Evolutionary conservation across 1,139 yeast genomes (phyloP).

Genomic region (Blastobotrys indianensis): DNA sequence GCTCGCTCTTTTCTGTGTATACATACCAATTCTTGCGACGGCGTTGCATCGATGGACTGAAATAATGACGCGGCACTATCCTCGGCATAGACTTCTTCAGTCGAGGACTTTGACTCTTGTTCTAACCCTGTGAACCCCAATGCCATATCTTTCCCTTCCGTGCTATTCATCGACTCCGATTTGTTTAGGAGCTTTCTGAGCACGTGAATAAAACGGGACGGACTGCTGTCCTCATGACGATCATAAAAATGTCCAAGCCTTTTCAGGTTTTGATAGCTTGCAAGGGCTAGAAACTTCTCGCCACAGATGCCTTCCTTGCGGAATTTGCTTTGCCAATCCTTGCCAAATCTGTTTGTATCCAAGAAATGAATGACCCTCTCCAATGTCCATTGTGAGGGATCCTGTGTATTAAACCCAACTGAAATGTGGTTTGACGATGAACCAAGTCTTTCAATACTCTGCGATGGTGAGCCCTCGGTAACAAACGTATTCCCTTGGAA

Average conservation of each 20-base stretch:
- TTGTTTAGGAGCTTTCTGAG: conserved; percentile 45
- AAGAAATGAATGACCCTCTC: conserved; percentile 66
- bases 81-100: too few species aligned
- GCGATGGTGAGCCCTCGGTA: too few species aligned
- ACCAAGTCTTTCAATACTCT: too few species aligned
- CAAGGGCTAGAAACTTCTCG: conserved; percentile 57
- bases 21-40: too few species aligned
- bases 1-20: too few species aligned
- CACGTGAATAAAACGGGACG: conserved; percentile 49
- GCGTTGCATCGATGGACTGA: too few species aligned
- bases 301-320: conserved; percentile 55
- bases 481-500: too few species aligned
- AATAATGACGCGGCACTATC: too few species aligned
- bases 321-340: conserved; percentile 66
- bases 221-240: conserved; percentile 41
- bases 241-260: conserved; percentile 36
- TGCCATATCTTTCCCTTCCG: neutral
- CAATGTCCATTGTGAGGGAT: conserved; percentile 58
- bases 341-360: conserved; percentile 58
- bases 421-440: conserved; percentile 9
- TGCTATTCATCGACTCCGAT: conserved; percentile 18
- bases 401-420: conserved; percentile 29
- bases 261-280: conserved; percentile 57
- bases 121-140: too few species aligned
- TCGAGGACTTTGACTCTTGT: too few species aligned